phyloP scores from a whole-genome alignment of 352 stramenopile genomes.

The Phytophthora ohioensis region DNA sequence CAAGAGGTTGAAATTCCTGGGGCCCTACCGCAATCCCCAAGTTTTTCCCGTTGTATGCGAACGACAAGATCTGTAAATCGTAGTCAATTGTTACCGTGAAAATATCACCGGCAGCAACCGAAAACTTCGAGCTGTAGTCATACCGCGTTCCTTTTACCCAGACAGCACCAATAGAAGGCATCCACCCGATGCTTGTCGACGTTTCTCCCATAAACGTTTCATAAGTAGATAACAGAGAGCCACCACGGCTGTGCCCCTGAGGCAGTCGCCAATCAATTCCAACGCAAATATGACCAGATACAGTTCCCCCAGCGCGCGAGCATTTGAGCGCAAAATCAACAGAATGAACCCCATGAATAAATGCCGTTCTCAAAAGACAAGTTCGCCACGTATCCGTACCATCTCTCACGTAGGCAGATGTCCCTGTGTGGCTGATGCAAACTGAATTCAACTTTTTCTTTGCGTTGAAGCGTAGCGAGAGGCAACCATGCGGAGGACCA shows the following conservation, averaged over 20 bases:
- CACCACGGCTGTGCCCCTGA: conserved; percentile 5
- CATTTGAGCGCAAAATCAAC: conserved; percentile 87
- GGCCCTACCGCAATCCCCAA: conserved; percentile 68
- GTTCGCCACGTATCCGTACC: conserved; percentile 67
- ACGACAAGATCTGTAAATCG: conserved; percentile 76
- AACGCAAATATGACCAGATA: conserved; percentile 82
- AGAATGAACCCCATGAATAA: conserved; percentile 75
- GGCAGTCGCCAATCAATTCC: conserved; percentile 68
- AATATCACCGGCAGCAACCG: conserved; percentile 70
- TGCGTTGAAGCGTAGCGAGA: conserved; percentile 67
- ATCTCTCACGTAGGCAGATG: conserved; percentile 65
- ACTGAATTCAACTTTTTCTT: conserved; percentile 72
- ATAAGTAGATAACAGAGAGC: conserved; percentile 21
- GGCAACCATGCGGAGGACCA: conserved; percentile 62
- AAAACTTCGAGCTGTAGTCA: conserved; percentile 56
- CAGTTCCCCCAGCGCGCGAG: conserved; percentile 59
- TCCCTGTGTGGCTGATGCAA: conserved; percentile 78
- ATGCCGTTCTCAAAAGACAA: conserved; percentile 66
- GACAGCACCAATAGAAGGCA: conserved; percentile 80
- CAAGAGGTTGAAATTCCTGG: conserved; percentile 46
- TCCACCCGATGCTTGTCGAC: conserved; percentile 77
- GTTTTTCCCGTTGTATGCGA: conserved; percentile 72
- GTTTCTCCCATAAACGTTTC: conserved; percentile 63
- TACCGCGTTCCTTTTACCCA: conserved; percentile 75
- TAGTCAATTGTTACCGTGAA: conserved; percentile 80